Evolutionary conservation across 2,329 filamentous ascomycete species (phyloP).

Genomic region (Botrytis pseudocinerea): DNA sequence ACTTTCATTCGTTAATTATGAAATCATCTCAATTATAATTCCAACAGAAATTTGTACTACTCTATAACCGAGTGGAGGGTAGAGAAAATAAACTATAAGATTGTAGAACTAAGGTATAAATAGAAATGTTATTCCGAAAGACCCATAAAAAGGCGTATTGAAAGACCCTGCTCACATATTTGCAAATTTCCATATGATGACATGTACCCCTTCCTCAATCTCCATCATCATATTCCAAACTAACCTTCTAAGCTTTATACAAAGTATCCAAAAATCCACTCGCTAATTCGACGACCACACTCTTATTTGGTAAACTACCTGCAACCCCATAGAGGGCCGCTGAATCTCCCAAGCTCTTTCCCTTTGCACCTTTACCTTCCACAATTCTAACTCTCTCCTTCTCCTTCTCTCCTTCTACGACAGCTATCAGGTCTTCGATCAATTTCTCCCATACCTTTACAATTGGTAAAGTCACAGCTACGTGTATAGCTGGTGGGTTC

Average conservation of each 20-base stretch:
- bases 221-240: not conserved
- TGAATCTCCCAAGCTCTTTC: constrained; percentile 72
- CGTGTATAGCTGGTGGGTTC: constrained; percentile 85
- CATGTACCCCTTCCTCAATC: not conserved
- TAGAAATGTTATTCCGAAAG: not conserved
- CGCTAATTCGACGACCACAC: constrained; percentile 85
- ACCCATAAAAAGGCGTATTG: not conserved
- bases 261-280: constrained; percentile 88
- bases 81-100: not conserved
- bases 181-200: not conserved
- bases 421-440: constrained; percentile 68
- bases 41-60: too few species aligned
- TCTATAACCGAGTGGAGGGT: not conserved
- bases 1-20: too few species aligned
- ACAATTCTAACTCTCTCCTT: constrained; percentile 73
- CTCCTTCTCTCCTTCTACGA: constrained; percentile 72
- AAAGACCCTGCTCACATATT: not conserved
- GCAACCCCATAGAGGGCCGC: constrained; percentile 93
- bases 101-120: not conserved
- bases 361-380: constrained; percentile 66
- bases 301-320: constrained; percentile 92
- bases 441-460: constrained; percentile 78
- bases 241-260: constrained; percentile 69
- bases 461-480: constrained; percentile 89
- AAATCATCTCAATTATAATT: too few species aligned